phyloP scores from a whole-genome alignment of 2,329 filamentous ascomycete genomes.

The Colletotrichum sp. region DNA sequence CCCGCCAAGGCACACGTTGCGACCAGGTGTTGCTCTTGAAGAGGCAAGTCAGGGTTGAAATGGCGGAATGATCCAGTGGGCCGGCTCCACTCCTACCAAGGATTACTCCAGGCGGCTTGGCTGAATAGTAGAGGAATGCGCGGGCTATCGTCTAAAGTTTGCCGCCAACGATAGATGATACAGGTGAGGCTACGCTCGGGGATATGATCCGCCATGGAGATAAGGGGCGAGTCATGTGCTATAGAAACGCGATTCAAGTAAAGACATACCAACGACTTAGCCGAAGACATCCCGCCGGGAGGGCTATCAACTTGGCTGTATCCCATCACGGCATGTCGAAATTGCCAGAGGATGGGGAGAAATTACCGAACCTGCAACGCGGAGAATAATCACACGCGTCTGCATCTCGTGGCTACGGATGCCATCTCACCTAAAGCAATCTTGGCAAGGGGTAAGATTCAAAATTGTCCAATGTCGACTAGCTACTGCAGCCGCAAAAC shows the following conservation, averaged over 20 bases:
- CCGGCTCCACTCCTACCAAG: neutral
- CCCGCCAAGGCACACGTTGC: neutral
- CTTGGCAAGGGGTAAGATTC: neutral
- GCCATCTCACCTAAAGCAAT: neutral
- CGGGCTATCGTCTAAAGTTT: neutral
- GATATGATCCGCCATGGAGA: neutral
- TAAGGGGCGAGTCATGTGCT: neutral
- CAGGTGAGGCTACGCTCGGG: neutral
- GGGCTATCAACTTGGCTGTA: neutral
- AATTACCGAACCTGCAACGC: neutral
- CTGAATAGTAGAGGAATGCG: neutral
- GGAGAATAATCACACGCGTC: neutral
- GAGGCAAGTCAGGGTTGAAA: neutral
- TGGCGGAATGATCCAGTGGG: neutral
- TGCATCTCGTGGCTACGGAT: neutral
- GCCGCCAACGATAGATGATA: neutral
- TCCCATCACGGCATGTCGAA: neutral
- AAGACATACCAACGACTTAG: neutral
- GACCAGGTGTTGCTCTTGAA: neutral
- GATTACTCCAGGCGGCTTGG: neutral
- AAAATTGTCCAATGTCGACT: neutral
- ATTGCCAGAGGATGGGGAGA: rapidly evolving
- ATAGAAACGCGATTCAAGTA: neutral
- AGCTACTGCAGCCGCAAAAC: neutral
- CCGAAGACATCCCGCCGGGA: neutral